These are phyloP conservation scores for Smithsoniella earleae DNA, from an alignment of 163 green algal species.

Conservation along the genomic window DNA sequence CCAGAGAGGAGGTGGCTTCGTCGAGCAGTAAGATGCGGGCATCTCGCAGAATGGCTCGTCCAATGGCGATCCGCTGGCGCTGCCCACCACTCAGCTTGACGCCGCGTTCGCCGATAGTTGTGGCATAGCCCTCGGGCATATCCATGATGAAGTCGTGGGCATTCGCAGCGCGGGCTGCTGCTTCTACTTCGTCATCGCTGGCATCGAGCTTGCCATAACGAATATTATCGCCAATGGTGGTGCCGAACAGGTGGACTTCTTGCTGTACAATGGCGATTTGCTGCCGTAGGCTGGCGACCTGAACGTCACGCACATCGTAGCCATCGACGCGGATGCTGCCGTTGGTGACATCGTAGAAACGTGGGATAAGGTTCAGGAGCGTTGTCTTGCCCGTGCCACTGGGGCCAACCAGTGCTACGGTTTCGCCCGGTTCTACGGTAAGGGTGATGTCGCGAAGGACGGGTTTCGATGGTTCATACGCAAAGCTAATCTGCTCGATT, in stretches of 20 bases:
- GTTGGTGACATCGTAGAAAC: constrained; percentile 66
- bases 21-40: constrained; percentile 67
- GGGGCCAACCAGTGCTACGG: constrained; percentile 52
- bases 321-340: constrained; percentile 33
- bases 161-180: constrained; percentile 42
- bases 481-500: no score
- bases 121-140: constrained; percentile 32
- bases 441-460: constrained; percentile 55
- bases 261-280: constrained; percentile 72
- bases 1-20: constrained; percentile 66
- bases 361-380: constrained; percentile 63
- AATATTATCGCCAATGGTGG: constrained; percentile 85
- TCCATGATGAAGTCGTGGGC: not conserved
- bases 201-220: constrained; percentile 37
- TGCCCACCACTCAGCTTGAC: constrained; percentile 60
- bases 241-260: constrained; percentile 86
- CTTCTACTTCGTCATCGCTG: constrained; percentile 27
- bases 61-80: constrained; percentile 82
- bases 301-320: not conserved
- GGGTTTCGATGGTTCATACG: no score
- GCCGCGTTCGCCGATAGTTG: constrained; percentile 60
- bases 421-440: constrained; percentile 42
- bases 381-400: constrained; percentile 51
- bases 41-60: constrained; percentile 68
- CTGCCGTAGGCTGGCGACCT: constrained; percentile 39